Base-by-base conservation (phyloP, 768 basidiomycete genomes). In the Mycena galopus region DNA sequence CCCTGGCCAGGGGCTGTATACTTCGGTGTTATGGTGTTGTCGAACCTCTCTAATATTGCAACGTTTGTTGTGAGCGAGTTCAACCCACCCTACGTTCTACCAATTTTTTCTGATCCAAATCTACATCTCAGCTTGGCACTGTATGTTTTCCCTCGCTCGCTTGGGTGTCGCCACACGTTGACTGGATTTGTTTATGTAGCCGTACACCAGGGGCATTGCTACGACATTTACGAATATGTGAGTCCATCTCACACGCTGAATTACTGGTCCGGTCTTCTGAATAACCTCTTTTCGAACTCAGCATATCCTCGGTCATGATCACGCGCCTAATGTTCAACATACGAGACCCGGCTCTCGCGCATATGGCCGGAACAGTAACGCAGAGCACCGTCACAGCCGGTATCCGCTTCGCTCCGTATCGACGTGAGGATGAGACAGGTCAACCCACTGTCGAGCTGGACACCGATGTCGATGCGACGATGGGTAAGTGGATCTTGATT, bases 61-160 rank as follows among this genome's bases (percentile, higher is more conserved):
- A 71, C 73, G 27, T 68, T 74, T 57, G 29, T 71, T 27, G 73
- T 74, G 29, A 61, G 72, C n/a, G n/a, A n/a, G n/a, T n/a, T n/a
- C n/a, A n/a, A n/a, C n/a, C n/a, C n/a, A n/a, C n/a, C n/a, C n/a
- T n/a, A n/a, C n/a, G n/a, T n/a, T n/a, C n/a, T n/a, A n/a, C n/a
- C n/a, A n/a, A n/a, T n/a, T n/a, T n/a, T 44, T 2, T 29, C 37
- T 11, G 23, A 33, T 11, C 25, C 27, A 29, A 29, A 16, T 55
- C 32, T 0, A 23, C 16, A 8, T 42, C 33, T 47, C 39, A 74
- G 73, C 42, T 71, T 21, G 73, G 64, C 27, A 29, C 8, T 4
- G 73, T 74, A 74, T 19, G 61, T 55, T n/a, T n/a, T n/a, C n/a
- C n/a, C n/a, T n/a, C n/a, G n/a, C n/a, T n/a, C n/a, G n/a, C n/a